These are phyloP conservation scores for Alectoria sarmentosa DNA, from an alignment of 495 filamentous ascomycete genomes.

Conservation along the genomic window DNA sequence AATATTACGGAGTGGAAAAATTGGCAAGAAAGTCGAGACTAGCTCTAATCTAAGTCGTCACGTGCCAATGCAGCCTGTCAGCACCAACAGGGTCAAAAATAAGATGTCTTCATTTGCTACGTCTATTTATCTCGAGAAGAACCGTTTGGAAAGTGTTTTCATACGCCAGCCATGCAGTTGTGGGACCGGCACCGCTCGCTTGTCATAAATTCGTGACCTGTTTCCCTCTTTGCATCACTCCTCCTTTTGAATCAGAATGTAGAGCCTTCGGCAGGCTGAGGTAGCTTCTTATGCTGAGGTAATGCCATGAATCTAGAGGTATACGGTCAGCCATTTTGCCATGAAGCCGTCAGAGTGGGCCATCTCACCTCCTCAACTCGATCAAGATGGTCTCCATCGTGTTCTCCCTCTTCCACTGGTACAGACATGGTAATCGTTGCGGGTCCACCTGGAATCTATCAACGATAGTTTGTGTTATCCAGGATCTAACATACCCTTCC, in stretches of 20 bases:
- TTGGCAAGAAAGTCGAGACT: too few relatives aligned
- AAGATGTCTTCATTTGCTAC: not conserved
- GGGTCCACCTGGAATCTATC: constrained; percentile 63
- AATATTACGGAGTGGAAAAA: not conserved
- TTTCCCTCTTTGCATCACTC: not conserved
- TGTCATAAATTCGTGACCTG: constrained; percentile 17
- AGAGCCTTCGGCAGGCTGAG: constrained; percentile 85
- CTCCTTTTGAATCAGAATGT: constrained; percentile 44
- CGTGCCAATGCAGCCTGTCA: not conserved
- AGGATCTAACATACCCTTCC: constrained; percentile 47
- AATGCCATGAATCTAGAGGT: constrained; percentile 81
- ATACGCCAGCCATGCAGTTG: constrained; percentile 18
- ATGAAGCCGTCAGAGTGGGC: constrained; percentile 16
- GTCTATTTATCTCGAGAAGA: not conserved
- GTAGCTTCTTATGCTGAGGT: constrained; percentile 86
- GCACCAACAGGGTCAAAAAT: not conserved
- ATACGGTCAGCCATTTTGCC: constrained; percentile 18
- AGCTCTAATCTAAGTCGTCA: not conserved
- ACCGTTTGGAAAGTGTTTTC: not conserved
- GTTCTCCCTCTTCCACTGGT: constrained; percentile 79
- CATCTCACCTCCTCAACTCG: constrained; percentile 67
- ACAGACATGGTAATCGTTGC: constrained; percentile 70
- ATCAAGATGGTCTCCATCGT: constrained; percentile 93
- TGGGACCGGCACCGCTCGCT: constrained; percentile 6
- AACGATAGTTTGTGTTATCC: constrained; percentile 7